Evolutionary conservation across 1,139 yeast genomes (phyloP), one percentile per base, ranked within the genome.

Genomic region (Geotrichum fermentans): DNA sequence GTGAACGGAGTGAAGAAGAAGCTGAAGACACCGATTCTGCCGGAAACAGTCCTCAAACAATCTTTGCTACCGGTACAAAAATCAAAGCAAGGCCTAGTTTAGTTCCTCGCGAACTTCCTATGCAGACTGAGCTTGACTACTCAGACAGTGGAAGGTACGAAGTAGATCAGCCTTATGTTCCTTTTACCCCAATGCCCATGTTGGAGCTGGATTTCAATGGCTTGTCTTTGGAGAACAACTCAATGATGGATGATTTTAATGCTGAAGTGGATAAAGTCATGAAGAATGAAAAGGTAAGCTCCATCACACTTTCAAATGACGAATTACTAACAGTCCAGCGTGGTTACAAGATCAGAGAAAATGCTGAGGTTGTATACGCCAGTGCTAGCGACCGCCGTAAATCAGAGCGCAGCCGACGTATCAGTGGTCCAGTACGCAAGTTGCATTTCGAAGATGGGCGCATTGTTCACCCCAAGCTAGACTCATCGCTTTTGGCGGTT

Each of bases 171-270:
- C n/a, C n/a, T 4, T 6, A 11, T 11, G 37, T 32, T 20, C 29
- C 36, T 22, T 20, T 21, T 14, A n/a, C 30, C 40, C 57, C 59
- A 1, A 53, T 56, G 17, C 62, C 62, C 6, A 21, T 56, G 37
- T 55, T 63, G 17, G 58, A 58, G 37, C 53, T 61, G 17, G 50
- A 54, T 14, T 52, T 56, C 10, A 66, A 67, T 17, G 72, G 66
- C n/a, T 69, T 70, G 5, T 63, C 72, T 14, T 38, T 50, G 3
- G 50, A 37, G 28, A 73, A 70, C 33, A 74, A 71, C 50, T 54
- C 62, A 7, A 60, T 68, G 32, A 69, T 74, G 56, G 69, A 65
- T 42, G 77, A 73, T 35, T 43, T 71, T 34, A 60, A 59, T 29
- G 60, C 61, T 29, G 73, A 70, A 46, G 64, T 71, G 53, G 72